Conservation (phyloP, 225 moss, liverwort and hornwort genomes). For the Climacium dendroides region DNA sequence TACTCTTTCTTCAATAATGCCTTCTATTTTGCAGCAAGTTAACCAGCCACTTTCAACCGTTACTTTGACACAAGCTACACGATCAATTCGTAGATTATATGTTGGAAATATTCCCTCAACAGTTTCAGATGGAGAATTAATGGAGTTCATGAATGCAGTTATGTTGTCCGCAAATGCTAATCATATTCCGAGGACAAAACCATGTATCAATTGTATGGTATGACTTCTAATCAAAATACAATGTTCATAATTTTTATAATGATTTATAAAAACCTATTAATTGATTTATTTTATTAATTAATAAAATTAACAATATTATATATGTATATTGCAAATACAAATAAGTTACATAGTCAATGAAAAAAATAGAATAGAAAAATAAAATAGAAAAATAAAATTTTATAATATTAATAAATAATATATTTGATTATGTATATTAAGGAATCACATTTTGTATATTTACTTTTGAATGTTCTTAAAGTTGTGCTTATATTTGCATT, state of each 20-base stretch:
- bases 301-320: neutral
- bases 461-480: neutral
- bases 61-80: constrained; percentile 73
- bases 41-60: constrained; percentile 42
- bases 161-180: constrained; percentile 79
- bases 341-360: too few relatives aligned
- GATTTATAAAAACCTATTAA: too few relatives aligned
- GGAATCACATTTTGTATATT: neutral
- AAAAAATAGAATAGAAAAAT: too few relatives aligned
- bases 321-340: neutral
- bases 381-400: neutral
- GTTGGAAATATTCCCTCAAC: constrained; percentile 80
- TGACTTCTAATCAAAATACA: neutral
- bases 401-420: neutral
- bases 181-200: constrained; percentile 73
- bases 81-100: constrained; percentile 66
- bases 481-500: too few relatives aligned
- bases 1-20: constrained; percentile 31
- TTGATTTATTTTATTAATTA: neutral
- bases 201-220: constrained; percentile 89
- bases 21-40: constrained; percentile 52
- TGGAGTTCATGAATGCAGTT: constrained; percentile 93
- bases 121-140: constrained; percentile 79
- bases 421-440: neutral
- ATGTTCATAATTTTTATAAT: neutral